phyloP scores from a whole-genome alignment of 2,329 filamentous ascomycete species.

The Thielaviopsis musarum region DNA sequence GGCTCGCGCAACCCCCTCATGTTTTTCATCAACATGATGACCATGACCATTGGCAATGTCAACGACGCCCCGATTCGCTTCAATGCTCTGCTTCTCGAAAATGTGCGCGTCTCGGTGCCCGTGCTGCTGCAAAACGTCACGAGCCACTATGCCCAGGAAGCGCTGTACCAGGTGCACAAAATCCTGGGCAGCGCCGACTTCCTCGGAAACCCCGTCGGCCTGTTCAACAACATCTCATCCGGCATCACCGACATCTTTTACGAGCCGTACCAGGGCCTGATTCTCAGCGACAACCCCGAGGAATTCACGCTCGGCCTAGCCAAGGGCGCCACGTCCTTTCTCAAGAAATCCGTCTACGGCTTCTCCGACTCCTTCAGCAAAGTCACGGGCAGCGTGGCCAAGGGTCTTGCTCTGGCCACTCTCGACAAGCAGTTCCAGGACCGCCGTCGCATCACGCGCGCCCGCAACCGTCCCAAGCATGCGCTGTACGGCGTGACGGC shows the following conservation, averaged over 20 bases:
- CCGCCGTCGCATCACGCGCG: slow-evolving; percentile 78
- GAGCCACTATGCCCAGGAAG: slow-evolving; percentile 93
- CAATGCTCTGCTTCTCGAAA: slow-evolving; percentile 88
- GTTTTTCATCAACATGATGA: slow-evolving; percentile 97
- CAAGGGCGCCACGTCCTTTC: slow-evolving; percentile 89
- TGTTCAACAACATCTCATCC: slow-evolving; percentile 97
- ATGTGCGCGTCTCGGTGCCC: slow-evolving; percentile 75
- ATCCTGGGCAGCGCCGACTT: slow-evolving; percentile 95
- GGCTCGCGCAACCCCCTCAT: slow-evolving; percentile 86
- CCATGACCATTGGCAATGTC: slow-evolving; percentile 98
- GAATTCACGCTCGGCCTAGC: slow-evolving; percentile 91
- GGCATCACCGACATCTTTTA: slow-evolving; percentile 98
- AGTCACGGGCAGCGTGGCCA: slow-evolving; percentile 91
- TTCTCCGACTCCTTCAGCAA: slow-evolving; percentile 96
- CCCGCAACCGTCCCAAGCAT: slow-evolving; percentile 89
- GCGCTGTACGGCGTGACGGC: slow-evolving; percentile 91
- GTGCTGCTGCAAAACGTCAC: slow-evolving; percentile 74
- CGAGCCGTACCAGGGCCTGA: slow-evolving; percentile 93
- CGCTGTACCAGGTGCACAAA: slow-evolving; percentile 89
- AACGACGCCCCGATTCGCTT: slow-evolving; percentile 92
- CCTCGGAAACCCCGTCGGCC: slow-evolving; percentile 86
- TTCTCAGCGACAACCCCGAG: slow-evolving; percentile 89
- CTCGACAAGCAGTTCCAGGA: slow-evolving; percentile 99
- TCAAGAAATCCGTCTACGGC: slow-evolving; percentile 97
- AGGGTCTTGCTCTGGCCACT: slow-evolving; percentile 86